Evolutionary conservation across 768 basidiomycete genomes (phyloP).

Genomic region (Boletus eberwhitei): DNA sequence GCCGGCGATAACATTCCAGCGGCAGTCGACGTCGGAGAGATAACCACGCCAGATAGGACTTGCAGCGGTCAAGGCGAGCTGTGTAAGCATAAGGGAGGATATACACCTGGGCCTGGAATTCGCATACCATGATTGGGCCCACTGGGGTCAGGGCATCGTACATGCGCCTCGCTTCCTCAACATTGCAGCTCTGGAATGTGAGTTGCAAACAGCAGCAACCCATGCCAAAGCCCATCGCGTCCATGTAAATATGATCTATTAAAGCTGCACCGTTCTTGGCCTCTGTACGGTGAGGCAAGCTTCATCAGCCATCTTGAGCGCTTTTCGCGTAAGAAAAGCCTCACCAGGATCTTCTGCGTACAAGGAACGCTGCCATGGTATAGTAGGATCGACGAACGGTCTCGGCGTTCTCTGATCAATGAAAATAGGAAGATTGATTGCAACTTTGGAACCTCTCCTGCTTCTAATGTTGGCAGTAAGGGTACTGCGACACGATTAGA

Average conservation of each 20-base stretch:
- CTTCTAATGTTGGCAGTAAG: conserved; percentile 95
- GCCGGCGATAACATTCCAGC: conserved; percentile 99
- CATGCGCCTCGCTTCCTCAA: conserved; percentile 85
- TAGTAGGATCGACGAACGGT: conserved; percentile 90
- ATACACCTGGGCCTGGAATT: not conserved
- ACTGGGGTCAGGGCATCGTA: conserved; percentile 97
- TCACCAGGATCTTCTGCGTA: conserved; percentile 84
- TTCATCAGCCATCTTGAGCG: conserved; percentile 7
- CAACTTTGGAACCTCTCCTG: conserved; percentile 89
- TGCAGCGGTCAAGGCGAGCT: conserved; percentile 93
- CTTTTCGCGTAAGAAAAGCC: conserved; percentile 18
- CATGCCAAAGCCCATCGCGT: conserved; percentile 99
- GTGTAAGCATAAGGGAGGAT: conserved; percentile 8
- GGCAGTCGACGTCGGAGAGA: conserved; percentile 94
- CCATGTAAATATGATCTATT: conserved; percentile 91
- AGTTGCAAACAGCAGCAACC: conserved; percentile 97
- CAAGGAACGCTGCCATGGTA: conserved; percentile 79
- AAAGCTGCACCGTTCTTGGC: conserved; percentile 88
- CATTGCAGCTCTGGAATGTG: conserved; percentile 96
- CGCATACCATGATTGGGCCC: conserved; percentile 85
- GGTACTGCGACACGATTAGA: conserved; percentile 54
- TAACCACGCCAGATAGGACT: conserved; percentile 95
- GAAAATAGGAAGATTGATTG: conserved; percentile 92
- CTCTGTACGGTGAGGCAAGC: conserved; percentile 44
- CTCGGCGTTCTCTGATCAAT: conserved; percentile 82